Conservation (phyloP, 1,284 basidiomycete species). For the Sanghuangporus sanghuang region DNA sequence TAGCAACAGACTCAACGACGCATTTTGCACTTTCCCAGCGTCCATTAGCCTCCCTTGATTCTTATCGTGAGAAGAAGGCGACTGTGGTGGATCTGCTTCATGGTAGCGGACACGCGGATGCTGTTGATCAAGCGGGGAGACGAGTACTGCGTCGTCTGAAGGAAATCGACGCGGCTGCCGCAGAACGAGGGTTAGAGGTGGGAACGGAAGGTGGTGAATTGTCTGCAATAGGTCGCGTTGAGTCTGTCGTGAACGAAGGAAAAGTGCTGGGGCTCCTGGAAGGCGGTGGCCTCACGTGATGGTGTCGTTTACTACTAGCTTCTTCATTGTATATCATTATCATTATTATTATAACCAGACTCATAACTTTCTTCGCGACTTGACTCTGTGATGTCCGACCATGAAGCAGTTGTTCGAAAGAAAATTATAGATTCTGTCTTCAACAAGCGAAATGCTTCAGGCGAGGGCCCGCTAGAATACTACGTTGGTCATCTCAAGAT, state of each 20-base stretch:
- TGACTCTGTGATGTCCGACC: conserved; percentile 46
- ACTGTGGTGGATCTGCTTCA: conserved; percentile 32
- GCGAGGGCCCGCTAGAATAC: conserved; percentile 57
- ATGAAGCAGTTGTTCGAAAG: conserved; percentile 41
- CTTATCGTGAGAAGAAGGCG: conserved; percentile 38
- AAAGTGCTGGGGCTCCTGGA: conserved; percentile 39
- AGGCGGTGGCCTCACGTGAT: conserved; percentile 33
- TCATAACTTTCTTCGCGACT: neutral
- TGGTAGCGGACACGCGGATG: conserved; percentile 21
- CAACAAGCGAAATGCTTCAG: conserved; percentile 58
- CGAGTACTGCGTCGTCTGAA: conserved; percentile 48
- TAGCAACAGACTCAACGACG: conserved; percentile 20
- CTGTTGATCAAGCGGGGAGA: conserved; percentile 38
- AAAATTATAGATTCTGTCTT: conserved; percentile 85
- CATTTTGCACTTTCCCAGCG: conserved; percentile 36
- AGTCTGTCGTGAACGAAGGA: conserved; percentile 40
- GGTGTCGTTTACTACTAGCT: neutral
- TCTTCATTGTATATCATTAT: neutral
- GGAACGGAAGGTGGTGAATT: conserved; percentile 38
- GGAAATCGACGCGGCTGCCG: conserved; percentile 44
- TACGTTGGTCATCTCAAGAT: conserved; percentile 88
- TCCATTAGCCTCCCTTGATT: conserved; percentile 30
- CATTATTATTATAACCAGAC: neutral
- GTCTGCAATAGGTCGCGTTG: conserved; percentile 45
- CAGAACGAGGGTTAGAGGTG: conserved; percentile 35